Percentiles rank a stretch among this genome's conserved stretches.
Evolutionary conservation across 352 stramenopile species (phyloP).

Genomic region (Phytophthora parvispora): DNA sequence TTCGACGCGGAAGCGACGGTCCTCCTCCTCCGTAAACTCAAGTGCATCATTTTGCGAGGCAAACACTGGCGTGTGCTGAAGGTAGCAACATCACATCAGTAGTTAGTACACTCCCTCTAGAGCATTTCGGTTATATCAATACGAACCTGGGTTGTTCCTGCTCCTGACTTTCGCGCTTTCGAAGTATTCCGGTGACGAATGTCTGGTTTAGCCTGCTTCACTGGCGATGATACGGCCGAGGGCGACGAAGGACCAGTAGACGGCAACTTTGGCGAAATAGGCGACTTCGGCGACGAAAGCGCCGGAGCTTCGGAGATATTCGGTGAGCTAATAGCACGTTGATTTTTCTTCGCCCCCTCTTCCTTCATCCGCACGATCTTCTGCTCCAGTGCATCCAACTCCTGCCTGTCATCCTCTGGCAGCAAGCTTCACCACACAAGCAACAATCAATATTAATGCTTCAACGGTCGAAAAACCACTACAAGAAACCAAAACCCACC

Average conservation of each 20-base stretch:
- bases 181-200: constrained; percentile 8
- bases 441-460: neutral
- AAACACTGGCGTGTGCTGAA: constrained; percentile 40
- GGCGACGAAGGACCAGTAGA: constrained; percentile 7
- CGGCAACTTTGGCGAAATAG: constrained; percentile 2
- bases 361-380: constrained; percentile 41
- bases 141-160: constrained; percentile 15
- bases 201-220: constrained; percentile 18
- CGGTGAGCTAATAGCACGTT: neutral
- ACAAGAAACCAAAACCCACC: constrained; percentile 28
- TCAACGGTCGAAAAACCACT: neutral
- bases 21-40: constrained; percentile 74
- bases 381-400: constrained; percentile 62
- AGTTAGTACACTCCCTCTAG: neutral
- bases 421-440: constrained; percentile 48
- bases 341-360: constrained; percentile 34
- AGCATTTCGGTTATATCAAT: neutral
- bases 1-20: constrained; percentile 70
- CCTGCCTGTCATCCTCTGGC: constrained; percentile 64
- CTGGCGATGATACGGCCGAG: constrained; percentile 1
- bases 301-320: constrained; percentile 6
- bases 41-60: constrained; percentile 59
- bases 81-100: neutral
- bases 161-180: constrained; percentile 15
- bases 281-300: constrained; percentile 14